Evolutionary conservation across 495 filamentous ascomycete species (phyloP), one percentile per base, ranked within the genome.

Genomic region (Amniculicola lignicola): DNA sequence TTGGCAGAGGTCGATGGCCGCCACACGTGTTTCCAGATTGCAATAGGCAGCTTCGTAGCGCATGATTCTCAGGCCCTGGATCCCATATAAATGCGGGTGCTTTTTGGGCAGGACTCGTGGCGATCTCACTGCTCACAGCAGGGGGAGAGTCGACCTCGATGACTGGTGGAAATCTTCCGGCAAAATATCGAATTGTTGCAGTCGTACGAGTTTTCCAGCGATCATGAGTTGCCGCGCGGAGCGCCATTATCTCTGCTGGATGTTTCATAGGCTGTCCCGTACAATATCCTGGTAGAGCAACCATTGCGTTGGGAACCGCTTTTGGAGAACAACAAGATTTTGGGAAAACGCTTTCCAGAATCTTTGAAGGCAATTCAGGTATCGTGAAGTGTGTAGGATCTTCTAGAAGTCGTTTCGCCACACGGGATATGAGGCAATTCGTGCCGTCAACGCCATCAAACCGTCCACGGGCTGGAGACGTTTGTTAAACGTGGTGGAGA

Each of bases 161-260:
- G 35, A 46, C 29, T 60, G 57, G 57, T 60, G 57, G 57, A 59
- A 60, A 54, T 41, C 23, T 18, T 38, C 49, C 57, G 57, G 57
- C 35, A 60, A 42, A 60, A 60, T 48, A n/a, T n/a, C 28, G 21
- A 33, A n/a, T 36, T 42, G 40, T 22, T 18, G 15, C 31, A 49
- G 29, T 53, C 50, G 37, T 60, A 60, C 50, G 57, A 59, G 37
- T 2, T 21, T 46, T 12, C 19, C 47, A 46, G 47, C 28, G 28
- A 51, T 31, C 19, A 16, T 41, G 42, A n/a, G 18, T 50, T 60
- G 23, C 57, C 57, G 57, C 57, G 57, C 21, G 41, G 41, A 60
- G 57, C 57, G 57, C 57, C 57, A 49, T 25, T 41, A 41, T 47
- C 18, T 16, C 19, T 21, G 2, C n/a, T 47, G 18, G 25, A 7